phyloP scores from a whole-genome alignment of 78 protist genomes.

The slime mould (Dictyostelium discoideum) region DNA sequence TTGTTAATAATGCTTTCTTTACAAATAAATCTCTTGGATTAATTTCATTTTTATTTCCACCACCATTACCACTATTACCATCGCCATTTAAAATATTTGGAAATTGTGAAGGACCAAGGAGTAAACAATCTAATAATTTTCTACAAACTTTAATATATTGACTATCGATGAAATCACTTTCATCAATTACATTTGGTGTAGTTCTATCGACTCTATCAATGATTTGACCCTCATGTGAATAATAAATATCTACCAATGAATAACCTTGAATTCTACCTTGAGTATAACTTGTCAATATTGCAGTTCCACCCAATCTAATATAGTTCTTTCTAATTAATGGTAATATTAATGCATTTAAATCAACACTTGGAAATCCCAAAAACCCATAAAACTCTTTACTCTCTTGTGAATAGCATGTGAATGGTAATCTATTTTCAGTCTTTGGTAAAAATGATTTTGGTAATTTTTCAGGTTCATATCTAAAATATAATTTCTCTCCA shows the following conservation, averaged over 20 bases:
- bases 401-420: background rate
- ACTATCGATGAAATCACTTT: background rate
- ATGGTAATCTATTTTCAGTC: background rate
- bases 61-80: too few relatives aligned
- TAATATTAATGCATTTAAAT: background rate
- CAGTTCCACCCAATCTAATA: background rate
- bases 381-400: background rate
- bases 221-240: background rate
- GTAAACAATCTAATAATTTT: background rate
- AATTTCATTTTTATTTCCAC: background rate
- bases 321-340: conserved; percentile 19
- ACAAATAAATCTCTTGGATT: conserved; percentile 3
- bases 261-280: background rate
- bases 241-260: background rate
- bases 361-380: background rate
- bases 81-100: too few relatives aligned
- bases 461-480: background rate
- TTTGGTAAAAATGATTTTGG: background rate
- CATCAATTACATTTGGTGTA: background rate
- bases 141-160: background rate
- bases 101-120: background rate
- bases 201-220: background rate
- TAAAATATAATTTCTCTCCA: background rate
- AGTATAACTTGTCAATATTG: background rate
- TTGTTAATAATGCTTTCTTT: background rate